phyloP scores from a whole-genome alignment of 345 rosid species.

The Jatropha curcas region DNA sequence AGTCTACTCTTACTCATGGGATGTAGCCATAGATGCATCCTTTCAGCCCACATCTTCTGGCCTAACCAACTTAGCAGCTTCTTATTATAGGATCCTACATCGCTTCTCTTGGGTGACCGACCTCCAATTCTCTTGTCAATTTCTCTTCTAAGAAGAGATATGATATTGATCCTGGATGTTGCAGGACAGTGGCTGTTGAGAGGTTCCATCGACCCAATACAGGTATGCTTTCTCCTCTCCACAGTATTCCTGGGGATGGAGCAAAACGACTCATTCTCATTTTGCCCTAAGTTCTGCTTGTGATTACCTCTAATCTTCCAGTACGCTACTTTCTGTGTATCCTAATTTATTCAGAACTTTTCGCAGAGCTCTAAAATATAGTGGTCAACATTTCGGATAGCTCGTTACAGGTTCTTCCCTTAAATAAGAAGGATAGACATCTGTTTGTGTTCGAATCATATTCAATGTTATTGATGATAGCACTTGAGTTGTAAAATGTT shows the following conservation, averaged over 20 bases:
- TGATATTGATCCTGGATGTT: too few species aligned
- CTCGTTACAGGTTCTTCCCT: conserved; percentile 52
- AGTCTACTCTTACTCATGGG: too few species aligned
- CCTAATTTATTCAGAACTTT: conserved; percentile 59
- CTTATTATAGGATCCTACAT: too few species aligned
- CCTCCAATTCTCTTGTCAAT: too few species aligned
- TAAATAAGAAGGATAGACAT: conserved; percentile 70
- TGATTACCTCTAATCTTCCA: conserved; percentile 57
- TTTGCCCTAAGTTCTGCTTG: conserved; percentile 58
- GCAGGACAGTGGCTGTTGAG: too few species aligned
- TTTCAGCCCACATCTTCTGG: too few species aligned
- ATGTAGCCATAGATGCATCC: too few species aligned
- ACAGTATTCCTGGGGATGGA: conserved; percentile 57
- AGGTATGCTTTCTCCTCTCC: conserved; percentile 72
- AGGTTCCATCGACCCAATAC: too few species aligned
- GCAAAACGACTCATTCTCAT: too few species aligned
- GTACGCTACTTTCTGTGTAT: conserved; percentile 50
- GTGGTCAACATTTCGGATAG: conserved; percentile 62
- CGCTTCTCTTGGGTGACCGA: too few species aligned
- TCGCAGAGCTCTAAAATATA: conserved; percentile 21
- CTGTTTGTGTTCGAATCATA: conserved; percentile 52
- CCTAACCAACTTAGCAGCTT: too few species aligned
- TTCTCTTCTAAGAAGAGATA: too few species aligned
- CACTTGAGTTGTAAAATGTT: conserved; percentile 33
- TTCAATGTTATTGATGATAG: conserved; percentile 60